Base-by-base conservation (phyloP, 306 rosid genomes). In the Purshia tridentata region DNA sequence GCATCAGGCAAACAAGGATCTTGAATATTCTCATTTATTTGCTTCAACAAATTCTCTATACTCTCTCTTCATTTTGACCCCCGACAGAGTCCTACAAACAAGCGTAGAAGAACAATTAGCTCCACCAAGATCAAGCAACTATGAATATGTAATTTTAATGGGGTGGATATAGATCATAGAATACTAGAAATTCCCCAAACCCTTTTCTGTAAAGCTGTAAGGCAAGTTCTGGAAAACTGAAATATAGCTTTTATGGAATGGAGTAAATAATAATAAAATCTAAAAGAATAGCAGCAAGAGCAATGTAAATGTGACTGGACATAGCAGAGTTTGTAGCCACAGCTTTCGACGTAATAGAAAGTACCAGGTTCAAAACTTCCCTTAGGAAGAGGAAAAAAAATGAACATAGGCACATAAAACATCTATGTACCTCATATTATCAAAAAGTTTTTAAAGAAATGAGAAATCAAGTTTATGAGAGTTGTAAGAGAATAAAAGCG, bases 1-100 rank as follows among this genome's bases (percentile, higher is more conserved):
- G 29, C 52, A 29, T 55, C 69, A 9, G 11, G 61, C 52, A 62
- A 51, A 19, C 22, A 29, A 49, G 51, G 4, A 40, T 19, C 71
- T 70, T 45, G 16, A 77, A 67, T 67, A 65, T 78, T 83, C 78
- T 84, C 87, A 93, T 75, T 81, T 93, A 58, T 86, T 89, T 41
- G 83, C 78, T 78, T 86, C 96, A 19, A 93, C 88, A 82, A 93
- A 88, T 65, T 89, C 96, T 86, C 81, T 87, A 84, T 89, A 93
- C 74, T 89, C 97, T 1, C 87, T 84, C 91, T 93, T 93, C 98
- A 89, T 93, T 80, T 91, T 91, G 76, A 93, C 98, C 56, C 98
- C 97, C 15, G 97, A 77, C 2, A 91, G 75, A 72, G 84, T 88
- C 90, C 97, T 93, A 84, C 81, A 86, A 68, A 73, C 41, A 65